phyloP scores from a whole-genome alignment of 169 alveolate genomes.

The Eimeria acervulina region DNA sequence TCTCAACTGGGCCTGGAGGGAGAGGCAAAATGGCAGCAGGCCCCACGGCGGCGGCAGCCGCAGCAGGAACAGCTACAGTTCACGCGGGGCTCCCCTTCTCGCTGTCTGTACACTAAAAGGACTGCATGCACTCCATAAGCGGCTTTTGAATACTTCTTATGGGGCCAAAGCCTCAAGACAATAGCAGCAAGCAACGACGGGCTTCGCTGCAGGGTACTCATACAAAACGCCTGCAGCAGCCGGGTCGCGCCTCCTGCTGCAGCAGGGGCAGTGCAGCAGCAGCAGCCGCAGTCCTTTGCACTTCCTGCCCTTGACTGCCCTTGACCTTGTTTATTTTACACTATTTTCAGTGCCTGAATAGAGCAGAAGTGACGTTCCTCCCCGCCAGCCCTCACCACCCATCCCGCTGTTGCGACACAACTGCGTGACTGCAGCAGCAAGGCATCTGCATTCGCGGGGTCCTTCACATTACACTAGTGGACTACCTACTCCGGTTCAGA shows the following conservation, averaged over 20 bases:
- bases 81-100: conserved; percentile 32
- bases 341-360: conserved; percentile 39
- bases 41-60: conserved; percentile 78
- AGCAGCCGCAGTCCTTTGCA: conserved; percentile 63
- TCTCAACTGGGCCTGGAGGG: neutral
- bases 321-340: conserved; percentile 8
- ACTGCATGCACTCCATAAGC: neutral
- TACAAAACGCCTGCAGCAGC: conserved; percentile 63
- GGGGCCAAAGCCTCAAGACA: conserved; percentile 38
- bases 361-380: neutral
- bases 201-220: conserved; percentile 44
- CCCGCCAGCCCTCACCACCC: conserved; percentile 45
- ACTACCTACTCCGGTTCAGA: neutral
- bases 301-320: conserved; percentile 48
- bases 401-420: conserved; percentile 56
- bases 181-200: conserved; percentile 57
- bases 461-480: neutral
- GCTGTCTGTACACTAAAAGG: conserved; percentile 7
- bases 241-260: conserved; percentile 80
- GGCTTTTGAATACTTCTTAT: neutral
- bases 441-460: neutral
- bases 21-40: conserved; percentile 47
- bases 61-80: conserved; percentile 47
- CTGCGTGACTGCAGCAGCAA: conserved; percentile 59
- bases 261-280: conserved; percentile 69